A percentile compares a stretch with the other conserved stretches of the same genome.
Conservation (phyloP, 345 rosid species). For the Eucalyptus virginea region DNA sequence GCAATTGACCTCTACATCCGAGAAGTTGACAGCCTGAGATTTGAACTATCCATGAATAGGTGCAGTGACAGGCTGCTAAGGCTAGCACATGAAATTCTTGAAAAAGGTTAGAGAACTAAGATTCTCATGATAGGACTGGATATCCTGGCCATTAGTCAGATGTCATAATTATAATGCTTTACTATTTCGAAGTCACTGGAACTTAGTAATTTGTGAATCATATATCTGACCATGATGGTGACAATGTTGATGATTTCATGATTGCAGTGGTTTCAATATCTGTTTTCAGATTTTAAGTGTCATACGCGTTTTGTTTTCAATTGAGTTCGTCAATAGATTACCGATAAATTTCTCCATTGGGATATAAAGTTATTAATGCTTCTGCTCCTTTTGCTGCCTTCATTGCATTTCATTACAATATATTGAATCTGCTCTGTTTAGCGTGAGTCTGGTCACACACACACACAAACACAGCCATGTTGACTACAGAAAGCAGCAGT, state of each 20-base stretch:
- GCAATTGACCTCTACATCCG: conserved; percentile 82
- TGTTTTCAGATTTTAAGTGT: background rate
- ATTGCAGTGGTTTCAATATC: background rate
- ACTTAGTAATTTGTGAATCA: background rate
- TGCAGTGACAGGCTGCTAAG: conserved; percentile 59
- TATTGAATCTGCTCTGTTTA: background rate
- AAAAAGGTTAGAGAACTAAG: conserved; percentile 38
- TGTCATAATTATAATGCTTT: background rate
- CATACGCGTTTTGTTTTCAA: background rate
- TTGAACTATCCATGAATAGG: conserved; percentile 73
- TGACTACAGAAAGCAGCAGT: background rate
- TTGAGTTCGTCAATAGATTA: background rate
- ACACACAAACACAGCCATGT: background rate
- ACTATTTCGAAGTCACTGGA: background rate
- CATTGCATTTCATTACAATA: background rate
- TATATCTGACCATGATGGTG: background rate
- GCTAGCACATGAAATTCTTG: conserved; percentile 76
- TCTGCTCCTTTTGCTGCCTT: background rate
- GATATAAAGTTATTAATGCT: background rate
- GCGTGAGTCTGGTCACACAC: background rate
- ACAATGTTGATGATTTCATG: background rate
- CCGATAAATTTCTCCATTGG: background rate
- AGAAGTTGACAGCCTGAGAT: conserved; percentile 87
- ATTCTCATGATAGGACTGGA: background rate
- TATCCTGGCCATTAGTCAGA: background rate